Conservation (phyloP, 2,329 filamentous ascomycete genomes). For the Penicillium fuscoglaucum region DNA sequence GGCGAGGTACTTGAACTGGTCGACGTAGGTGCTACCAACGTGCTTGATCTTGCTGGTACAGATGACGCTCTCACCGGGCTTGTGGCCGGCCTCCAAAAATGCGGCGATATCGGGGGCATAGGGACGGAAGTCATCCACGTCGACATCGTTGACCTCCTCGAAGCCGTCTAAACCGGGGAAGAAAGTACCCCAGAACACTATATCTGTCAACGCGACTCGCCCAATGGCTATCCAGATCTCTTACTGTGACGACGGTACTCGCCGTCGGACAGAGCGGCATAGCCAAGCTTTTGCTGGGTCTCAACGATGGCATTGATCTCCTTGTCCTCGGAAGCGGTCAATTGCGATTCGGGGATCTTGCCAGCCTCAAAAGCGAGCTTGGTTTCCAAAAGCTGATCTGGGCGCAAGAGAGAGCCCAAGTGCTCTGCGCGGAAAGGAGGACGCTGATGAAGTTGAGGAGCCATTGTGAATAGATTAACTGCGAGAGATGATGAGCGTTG, state of each 20-base stretch:
- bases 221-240: neutral
- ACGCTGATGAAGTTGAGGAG: constrained; percentile 39
- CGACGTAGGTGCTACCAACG: constrained; percentile 56
- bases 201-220: constrained; percentile 1
- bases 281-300: constrained; percentile 63
- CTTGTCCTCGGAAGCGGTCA: constrained; percentile 63
- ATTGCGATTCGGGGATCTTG: constrained; percentile 54
- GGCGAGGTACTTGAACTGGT: constrained; percentile 62
- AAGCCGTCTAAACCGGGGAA: constrained; percentile 58
- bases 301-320: constrained; percentile 66
- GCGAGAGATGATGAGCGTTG: neutral
- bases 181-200: constrained; percentile 60
- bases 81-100: constrained; percentile 59
- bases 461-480: constrained; percentile 26
- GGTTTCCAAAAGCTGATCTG: constrained; percentile 60
- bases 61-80: constrained; percentile 58
- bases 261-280: constrained; percentile 66
- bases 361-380: constrained; percentile 59
- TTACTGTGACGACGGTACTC: constrained; percentile 59
- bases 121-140: constrained; percentile 55
- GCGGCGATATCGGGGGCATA: constrained; percentile 64
- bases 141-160: constrained; percentile 52
- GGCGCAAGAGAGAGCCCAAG: constrained; percentile 69
- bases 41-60: constrained; percentile 61
- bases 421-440: constrained; percentile 72